Base-by-base conservation (phyloP, 1,139 yeast genomes). In the Yamadazyma friedrichii region DNA sequence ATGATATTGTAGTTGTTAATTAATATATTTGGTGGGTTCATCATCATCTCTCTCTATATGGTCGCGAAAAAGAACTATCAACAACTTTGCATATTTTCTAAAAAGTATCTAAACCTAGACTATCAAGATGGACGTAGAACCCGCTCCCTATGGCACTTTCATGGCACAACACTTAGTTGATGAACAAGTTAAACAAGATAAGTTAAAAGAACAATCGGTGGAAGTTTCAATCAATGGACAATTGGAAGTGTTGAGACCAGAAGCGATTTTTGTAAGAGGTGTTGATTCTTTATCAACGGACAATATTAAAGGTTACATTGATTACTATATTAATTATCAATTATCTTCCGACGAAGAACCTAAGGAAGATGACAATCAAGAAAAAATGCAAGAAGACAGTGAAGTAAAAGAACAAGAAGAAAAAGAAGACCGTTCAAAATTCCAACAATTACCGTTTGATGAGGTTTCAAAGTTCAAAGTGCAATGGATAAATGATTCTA, bases 401-500 rank as follows among this genome's bases (percentile, higher is more conserved):
- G 59, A 58, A 30, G 60, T 58, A 6, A 11, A 13, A 15, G 15
- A 10, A 5, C 20, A 15, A 13, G 32, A 30, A 5, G n/a, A 11
- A 4, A 12, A 30, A 30, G 17, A 16, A 25, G 16, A 11, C 8
- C 22, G 4, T 6, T 20, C 11, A 17, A 33, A 33, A 22, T 6
- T 24, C 13, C 30, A 34, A 26, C 17, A 13, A 10, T 49, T 54
- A 15, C 65, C 69, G 2, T 46, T 56, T 20, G 63, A 59, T 28
- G 56, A 62, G 3, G 67, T 62, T 39, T 46, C 61, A 12, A 56
- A 55, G 15, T 81, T 76, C 57, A 63, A 67, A 39, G 60, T 84
- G 22, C 83, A 84, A 53, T 85, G 94, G 94, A 73, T 85, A 35
- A 78, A 85, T 54, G 94, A 85, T 56, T 56, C 75, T 12, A 65